phyloP scores from a whole-genome alignment of 2,329 filamentous ascomycete species.

The Colletotrichum trifolii region DNA sequence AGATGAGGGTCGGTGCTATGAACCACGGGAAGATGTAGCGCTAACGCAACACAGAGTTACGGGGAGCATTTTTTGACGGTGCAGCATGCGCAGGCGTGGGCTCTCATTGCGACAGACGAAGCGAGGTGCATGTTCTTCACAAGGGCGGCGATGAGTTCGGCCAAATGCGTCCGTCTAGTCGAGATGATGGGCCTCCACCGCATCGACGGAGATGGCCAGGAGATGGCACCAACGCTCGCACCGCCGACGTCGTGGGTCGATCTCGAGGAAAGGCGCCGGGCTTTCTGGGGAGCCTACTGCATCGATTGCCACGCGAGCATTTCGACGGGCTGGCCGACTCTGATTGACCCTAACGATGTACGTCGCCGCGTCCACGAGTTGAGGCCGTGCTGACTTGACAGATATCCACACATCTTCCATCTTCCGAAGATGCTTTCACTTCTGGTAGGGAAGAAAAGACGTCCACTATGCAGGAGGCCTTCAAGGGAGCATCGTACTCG shows the following conservation, averaged over 20 bases:
- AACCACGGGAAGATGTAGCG: neutral
- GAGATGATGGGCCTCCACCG: constrained; percentile 89
- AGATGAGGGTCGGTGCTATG: constrained; percentile 72
- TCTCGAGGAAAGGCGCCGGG: constrained; percentile 77
- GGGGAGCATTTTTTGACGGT: constrained; percentile 85
- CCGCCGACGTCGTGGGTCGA: constrained; percentile 86
- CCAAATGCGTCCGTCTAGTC: constrained; percentile 75
- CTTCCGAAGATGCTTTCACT: constrained; percentile 80
- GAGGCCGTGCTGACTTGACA: constrained; percentile 37
- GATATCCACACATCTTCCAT: constrained; percentile 84
- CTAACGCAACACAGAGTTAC: constrained; percentile 60
- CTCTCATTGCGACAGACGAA: constrained; percentile 79
- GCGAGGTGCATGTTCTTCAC: constrained; percentile 89
- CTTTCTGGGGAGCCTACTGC: constrained; percentile 88
- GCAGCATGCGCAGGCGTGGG: constrained; percentile 85
- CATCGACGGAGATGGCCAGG: constrained; percentile 72
- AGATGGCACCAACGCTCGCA: constrained; percentile 78
- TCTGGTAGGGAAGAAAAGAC: constrained; percentile 72
- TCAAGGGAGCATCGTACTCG: constrained; percentile 72
- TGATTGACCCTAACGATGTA: constrained; percentile 77
- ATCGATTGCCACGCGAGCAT: constrained; percentile 88
- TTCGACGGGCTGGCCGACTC: constrained; percentile 89
- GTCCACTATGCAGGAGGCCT: constrained; percentile 71
- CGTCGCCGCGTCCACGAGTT: neutral
- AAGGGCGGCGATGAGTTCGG: constrained; percentile 83